phyloP scores from a whole-genome alignment of 768 basidiomycete genomes.

The Cystobasidium onofrii region DNA sequence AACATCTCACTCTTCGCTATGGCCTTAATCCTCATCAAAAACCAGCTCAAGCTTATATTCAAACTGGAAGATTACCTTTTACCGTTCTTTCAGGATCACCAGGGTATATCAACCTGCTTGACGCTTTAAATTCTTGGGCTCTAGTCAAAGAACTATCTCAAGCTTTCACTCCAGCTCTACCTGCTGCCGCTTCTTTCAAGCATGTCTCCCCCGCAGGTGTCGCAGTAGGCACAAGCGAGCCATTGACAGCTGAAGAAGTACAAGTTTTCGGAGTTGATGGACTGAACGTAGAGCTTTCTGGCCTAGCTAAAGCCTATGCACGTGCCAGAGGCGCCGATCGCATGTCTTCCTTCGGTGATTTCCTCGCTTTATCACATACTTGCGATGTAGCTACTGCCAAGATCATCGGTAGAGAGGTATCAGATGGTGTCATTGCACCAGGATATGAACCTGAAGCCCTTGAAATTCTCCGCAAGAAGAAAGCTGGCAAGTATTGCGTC shows the following conservation, averaged over 20 bases:
- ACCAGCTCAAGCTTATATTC: slow-evolving; percentile 91
- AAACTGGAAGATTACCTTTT: slow-evolving; percentile 81
- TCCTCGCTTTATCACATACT: slow-evolving; percentile 84
- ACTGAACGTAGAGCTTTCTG: slow-evolving; percentile 76
- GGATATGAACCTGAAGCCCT: slow-evolving; percentile 81
- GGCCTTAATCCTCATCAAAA: slow-evolving; percentile 99
- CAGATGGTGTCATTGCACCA: slow-evolving; percentile 95
- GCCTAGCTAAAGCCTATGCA: slow-evolving; percentile 86
- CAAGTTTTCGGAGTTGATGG: slow-evolving; percentile 95
- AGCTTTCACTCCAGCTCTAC: slow-evolving; percentile 61
- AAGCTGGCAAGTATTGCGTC: slow-evolving; percentile 96
- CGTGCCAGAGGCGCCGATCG: slow-evolving; percentile 94
- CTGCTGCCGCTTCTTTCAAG: slow-evolving; percentile 98
- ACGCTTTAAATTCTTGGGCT: slow-evolving; percentile 93
- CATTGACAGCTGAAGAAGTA: slow-evolving; percentile 70
- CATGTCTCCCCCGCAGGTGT: slow-evolving; percentile 98
- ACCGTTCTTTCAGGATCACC: slow-evolving; percentile 90
- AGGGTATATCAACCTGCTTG: slow-evolving; percentile 95
- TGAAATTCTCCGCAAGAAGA: slow-evolving; percentile 87
- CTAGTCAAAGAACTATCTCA: slow-evolving; percentile 88
- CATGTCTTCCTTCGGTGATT: slow-evolving; percentile 99
- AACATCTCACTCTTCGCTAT: slow-evolving; percentile 78
- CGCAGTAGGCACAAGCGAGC: slow-evolving; percentile 68
- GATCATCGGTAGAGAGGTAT: slow-evolving; percentile 97
- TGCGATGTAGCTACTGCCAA: slow-evolving; percentile 91